Percentiles rank a stretch among this genome's conserved stretches.
These are phyloP conservation scores for Hypocreales sp. DNA, from an alignment of 2,329 filamentous ascomycete species.

Conservation along the genomic window DNA sequence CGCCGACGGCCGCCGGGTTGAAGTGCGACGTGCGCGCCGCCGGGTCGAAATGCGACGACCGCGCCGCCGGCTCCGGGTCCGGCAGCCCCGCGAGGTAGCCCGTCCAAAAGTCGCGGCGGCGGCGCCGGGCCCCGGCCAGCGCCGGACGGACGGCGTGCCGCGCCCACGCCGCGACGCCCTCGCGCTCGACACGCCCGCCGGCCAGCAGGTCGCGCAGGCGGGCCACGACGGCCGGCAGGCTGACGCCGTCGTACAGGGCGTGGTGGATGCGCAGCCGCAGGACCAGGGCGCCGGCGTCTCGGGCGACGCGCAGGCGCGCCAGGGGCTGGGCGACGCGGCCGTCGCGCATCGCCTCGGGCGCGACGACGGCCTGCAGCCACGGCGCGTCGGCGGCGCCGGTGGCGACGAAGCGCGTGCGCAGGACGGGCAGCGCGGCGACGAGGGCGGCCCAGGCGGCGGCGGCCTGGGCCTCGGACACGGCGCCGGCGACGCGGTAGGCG, in stretches of 20 bases:
- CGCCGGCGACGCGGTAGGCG: constrained; percentile 33
- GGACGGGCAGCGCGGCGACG: constrained; percentile 38
- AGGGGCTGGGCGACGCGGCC: constrained; percentile 7
- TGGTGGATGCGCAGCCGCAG: constrained; percentile 59
- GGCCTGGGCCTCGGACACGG: constrained; percentile 24
- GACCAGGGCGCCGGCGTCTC: constrained; percentile 4
- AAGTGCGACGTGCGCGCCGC: too few relatives aligned
- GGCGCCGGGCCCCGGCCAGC: constrained; percentile 1
- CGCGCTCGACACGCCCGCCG: constrained; percentile 3
- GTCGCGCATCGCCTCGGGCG: not conserved
- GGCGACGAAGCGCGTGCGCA: constrained; percentile 52
- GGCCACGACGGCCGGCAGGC: constrained; percentile 48
- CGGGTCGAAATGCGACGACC: constrained; percentile 25
- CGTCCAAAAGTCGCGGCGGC: constrained; percentile 23
- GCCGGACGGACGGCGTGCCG: constrained; percentile 6
- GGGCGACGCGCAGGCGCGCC: constrained; percentile 7
- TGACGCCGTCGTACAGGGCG: constrained; percentile 76
- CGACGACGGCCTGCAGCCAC: constrained; percentile 47
- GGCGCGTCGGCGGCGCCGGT: constrained; percentile 30
- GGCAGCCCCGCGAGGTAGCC: constrained; percentile 15
- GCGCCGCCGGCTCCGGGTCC: constrained; percentile 3
- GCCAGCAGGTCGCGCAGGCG: constrained; percentile 7
- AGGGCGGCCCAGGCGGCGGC: constrained; percentile 46
- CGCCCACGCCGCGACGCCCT: constrained; percentile 12
- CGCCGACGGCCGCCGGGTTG: too few relatives aligned